Base-by-base conservation (phyloP, 345 rosid genomes). In the Limnanthes douglasii region DNA sequence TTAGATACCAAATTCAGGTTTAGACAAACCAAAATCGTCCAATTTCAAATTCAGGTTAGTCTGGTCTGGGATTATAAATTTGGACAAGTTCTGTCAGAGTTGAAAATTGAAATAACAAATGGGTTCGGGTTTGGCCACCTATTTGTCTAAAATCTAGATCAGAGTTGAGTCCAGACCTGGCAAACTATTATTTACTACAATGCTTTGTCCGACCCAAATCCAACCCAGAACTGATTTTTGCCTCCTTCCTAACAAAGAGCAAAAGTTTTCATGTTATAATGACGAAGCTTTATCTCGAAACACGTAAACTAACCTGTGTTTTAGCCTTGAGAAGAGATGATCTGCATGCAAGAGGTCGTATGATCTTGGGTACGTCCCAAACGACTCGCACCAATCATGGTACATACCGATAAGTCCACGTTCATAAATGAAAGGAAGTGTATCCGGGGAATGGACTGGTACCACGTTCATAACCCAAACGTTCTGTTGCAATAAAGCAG, bases 321-420 rank as follows among this genome's bases (percentile, higher is more conserved):
- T 88, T 22, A 83, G 86, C 57, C 97, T 65, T 1, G 97, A 88
- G 59, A 88, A 83, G 35, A 88, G 71, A 74, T 88, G 97, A 62
- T 88, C 95, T 1, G 86, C 95, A 12, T 88, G 95, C 33, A 88
- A 66, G 19, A 88, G 95, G 60, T 88, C 95, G 40, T 83, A 88
- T 21, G 95, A 76, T 62, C 95, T 74, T n/a, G 97, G 93, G 41
- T 83, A 79, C 25, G 93, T 72, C 54, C 95, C 72, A 2, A 83
- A 88, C 5, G 95, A 31, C 57, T 88, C 93, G 3, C 97, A 88
- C 97, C 97, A 88, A 50, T 88, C 93, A 37, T 88, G 97, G 72
- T 88, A 88, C 37, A 73, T 45, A 6, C 97, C 97, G 0, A 70
- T 1, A 7, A 79, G 84, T 2, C 95, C 95, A 1, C 95, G 82